phyloP scores from a whole-genome alignment of 1,139 yeast genomes.

The Blastobotrys aristatus region DNA sequence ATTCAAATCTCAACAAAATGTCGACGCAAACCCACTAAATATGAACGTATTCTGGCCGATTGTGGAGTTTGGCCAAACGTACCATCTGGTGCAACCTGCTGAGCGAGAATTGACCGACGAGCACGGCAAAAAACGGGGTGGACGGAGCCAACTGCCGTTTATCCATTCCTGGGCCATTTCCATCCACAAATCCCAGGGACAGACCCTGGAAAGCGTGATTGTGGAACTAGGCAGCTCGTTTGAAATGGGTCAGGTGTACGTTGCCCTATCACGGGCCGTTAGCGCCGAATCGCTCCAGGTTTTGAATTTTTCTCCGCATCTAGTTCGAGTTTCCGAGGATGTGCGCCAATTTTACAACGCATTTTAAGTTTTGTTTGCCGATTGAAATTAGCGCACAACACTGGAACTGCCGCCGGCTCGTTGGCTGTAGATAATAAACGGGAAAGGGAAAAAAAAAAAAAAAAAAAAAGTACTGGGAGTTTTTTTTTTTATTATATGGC shows the following conservation, averaged over 20 bases:
- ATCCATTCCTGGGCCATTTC: slow-evolving; percentile 85
- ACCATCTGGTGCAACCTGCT: not conserved
- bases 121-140: not conserved
- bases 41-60: not conserved
- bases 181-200: slow-evolving; percentile 90
- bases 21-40: not conserved
- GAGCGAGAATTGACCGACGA: not conserved
- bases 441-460: no score
- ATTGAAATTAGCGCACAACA: slow-evolving; percentile 1
- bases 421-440: no score
- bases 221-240: slow-evolving; percentile 68
- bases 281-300: slow-evolving; percentile 69
- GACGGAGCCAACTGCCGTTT: slow-evolving; percentile 56
- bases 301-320: slow-evolving; percentile 57
- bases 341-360: slow-evolving; percentile 64
- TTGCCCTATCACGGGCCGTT: slow-evolving; percentile 86
- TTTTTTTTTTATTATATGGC: no score
- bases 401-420: no score
- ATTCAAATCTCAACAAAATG: not conserved
- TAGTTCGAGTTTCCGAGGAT: slow-evolving; percentile 58
- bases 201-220: slow-evolving; percentile 70
- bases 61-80: not conserved
- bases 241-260: slow-evolving; percentile 85
- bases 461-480: not conserved
- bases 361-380: no score